phyloP scores from a whole-genome alignment of 2,329 filamentous ascomycete species.

The Zelopaecilomyces penicillatus region DNA sequence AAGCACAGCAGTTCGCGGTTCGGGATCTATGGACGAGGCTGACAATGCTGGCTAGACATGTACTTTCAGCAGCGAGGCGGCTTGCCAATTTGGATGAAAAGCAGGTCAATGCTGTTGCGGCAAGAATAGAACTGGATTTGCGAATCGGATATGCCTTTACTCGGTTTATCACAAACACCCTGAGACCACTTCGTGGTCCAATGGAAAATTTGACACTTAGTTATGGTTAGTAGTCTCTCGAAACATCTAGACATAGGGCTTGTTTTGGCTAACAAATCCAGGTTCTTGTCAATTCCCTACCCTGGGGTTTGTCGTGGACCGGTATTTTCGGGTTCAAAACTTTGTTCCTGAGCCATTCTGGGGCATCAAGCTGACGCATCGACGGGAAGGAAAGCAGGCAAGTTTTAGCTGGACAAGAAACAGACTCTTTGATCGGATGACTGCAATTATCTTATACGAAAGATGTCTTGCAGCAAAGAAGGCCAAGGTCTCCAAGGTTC shows the following conservation, averaged over 20 bases:
- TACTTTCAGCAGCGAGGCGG: slow-evolving; percentile 71
- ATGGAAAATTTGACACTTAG: slow-evolving; percentile 62
- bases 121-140: slow-evolving; percentile 86
- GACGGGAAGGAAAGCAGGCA: slow-evolving; percentile 68
- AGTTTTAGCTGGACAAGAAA: slow-evolving; percentile 76
- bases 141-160: slow-evolving; percentile 91
- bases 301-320: slow-evolving; percentile 90
- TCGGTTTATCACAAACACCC: slow-evolving; percentile 69
- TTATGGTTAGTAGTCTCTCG: slow-evolving; percentile 52
- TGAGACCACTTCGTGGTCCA: slow-evolving; percentile 63
- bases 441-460: slow-evolving; percentile 76
- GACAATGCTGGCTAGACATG: slow-evolving; percentile 51
- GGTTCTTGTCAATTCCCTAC: slow-evolving; percentile 95
- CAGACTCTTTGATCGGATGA: slow-evolving; percentile 80
- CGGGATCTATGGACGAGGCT: slow-evolving; percentile 1
- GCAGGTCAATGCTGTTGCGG: slow-evolving; percentile 79
- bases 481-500: slow-evolving; percentile 75
- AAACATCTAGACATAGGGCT: not conserved
- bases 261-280: slow-evolving; percentile 22
- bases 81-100: slow-evolving; percentile 73
- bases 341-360: slow-evolving; percentile 92
- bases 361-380: slow-evolving; percentile 78
- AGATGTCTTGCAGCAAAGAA: slow-evolving; percentile 67
- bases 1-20: too few species aligned
- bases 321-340: slow-evolving; percentile 87